Evolutionary conservation across 2,329 filamentous ascomycete species (phyloP), one percentile per base, ranked within the genome.

Genomic region (Zymoseptoria brevis): DNA sequence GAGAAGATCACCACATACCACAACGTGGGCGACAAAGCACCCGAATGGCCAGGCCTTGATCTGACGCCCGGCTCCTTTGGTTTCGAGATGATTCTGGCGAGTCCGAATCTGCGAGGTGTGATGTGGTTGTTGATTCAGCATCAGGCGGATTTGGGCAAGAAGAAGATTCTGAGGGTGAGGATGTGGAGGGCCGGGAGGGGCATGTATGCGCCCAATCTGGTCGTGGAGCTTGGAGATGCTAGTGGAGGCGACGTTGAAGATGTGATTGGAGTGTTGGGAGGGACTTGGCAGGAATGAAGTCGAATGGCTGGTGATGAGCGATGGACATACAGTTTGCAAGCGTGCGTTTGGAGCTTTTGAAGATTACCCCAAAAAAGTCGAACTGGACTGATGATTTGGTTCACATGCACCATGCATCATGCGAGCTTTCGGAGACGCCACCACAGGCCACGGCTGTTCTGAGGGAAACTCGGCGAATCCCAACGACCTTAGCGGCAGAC

Each of bases 41-140:
- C 55, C 19, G 24, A 45, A 19, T 64, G 62, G 62, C 60, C 55
- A 1, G 57, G 60, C 1, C 53, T 54, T 21, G 22, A 57, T 1
- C 29, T 62, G 6, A 50, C 16, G 24, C 19, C 51, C 8, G 57
- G 52, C n/a, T 22, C 45, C 21, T 30, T 54, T 16, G 59, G 54
- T 2, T 64, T 61, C 30, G 55, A 51, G 41, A 59, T 57, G 7
- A 53, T 64, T 7, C 11, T 63, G 3, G 57, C 24, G 11, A 63
- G 48, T 11, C 62, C 60, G 30, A 64, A 61, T 30, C 26, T 53
- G 19, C 58, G 30, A 8, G 62, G 62, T 7, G 41, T 63, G 16
- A 50, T 26, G 35, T 64, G 60, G 60, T 53, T 64, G n/a, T 54
- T 64, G 57, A 57, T 61, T 9, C 63, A 65, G 48, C 60, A 60